These are phyloP conservation scores for Fimicolochytrium jonesii DNA, from an alignment of 192 early-diverging fungal species.

Conservation along the genomic window DNA sequence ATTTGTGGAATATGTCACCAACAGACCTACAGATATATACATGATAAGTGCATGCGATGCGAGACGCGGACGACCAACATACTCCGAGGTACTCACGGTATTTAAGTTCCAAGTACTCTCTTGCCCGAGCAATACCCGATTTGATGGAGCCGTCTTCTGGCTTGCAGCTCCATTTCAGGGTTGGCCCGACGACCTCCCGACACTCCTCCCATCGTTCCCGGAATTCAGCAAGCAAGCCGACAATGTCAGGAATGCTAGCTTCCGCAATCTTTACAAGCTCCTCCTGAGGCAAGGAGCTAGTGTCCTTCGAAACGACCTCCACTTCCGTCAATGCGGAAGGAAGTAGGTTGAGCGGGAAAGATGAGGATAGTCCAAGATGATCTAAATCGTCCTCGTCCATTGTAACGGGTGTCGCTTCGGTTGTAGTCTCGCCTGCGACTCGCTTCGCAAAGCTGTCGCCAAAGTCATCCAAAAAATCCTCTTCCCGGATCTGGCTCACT, in stretches of 20 bases:
- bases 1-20: conserved; percentile 82
- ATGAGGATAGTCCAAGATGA: conserved; percentile 21
- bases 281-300: conserved; percentile 13
- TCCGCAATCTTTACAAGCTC: conserved; percentile 25
- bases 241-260: conserved; percentile 32
- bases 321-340: conserved; percentile 17
- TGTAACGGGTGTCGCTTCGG: too few relatives aligned
- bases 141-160: not conserved
- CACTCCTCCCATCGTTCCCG: conserved; percentile 34
- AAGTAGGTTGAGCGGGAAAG: conserved; percentile 23
- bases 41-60: not conserved
- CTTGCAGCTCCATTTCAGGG: conserved; percentile 29
- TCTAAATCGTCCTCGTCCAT: conserved; percentile 23
- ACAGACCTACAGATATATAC: conserved; percentile 19
- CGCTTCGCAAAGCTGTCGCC: conserved; percentile 24
- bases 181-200: conserved; percentile 23
- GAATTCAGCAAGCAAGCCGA: conserved; percentile 28
- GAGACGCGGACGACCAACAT: too few relatives aligned
- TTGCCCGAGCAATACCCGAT: conserved; percentile 5
- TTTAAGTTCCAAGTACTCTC: conserved; percentile 37
- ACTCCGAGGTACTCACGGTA: conserved; percentile 27
- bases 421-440: not conserved
- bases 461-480: conserved; percentile 76
- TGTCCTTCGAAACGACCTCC: conserved; percentile 22
- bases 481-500: conserved; percentile 73